Base-by-base conservation (phyloP, 768 basidiomycete species). In the Amanita rubescens region DNA sequence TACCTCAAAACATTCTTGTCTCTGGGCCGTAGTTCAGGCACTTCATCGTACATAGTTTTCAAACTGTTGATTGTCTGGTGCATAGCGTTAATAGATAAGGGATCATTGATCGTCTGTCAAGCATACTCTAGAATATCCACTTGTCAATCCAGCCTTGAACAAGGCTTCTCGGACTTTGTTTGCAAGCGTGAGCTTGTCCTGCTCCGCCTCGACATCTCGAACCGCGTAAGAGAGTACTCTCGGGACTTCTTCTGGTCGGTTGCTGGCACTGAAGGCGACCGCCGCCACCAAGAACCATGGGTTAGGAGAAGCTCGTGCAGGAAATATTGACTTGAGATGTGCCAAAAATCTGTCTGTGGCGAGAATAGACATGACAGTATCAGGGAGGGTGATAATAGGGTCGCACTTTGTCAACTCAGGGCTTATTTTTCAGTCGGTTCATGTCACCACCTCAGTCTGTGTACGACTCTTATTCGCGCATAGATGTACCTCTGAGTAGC, bases 251-350 rank as follows among this genome's bases (percentile, higher is more conserved):
- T 84, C 81, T 3, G 82, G 75, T 32, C 68, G 67, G 59, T 86
- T 87, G 61, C 77, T 75, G 6, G 80, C 77, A 55, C 74, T 75
- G 61, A 82, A 83, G 1, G 77, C 71, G 30, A 82, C 77, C 7
- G 77, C 75, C 2, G 80, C 73, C 30, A 84, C 68, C 39, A 84
- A 70, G 54, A 77, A 80, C 84, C 84, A 86, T 8, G 82, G 77
- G 51, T 75, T 81, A 3, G 61, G 47, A 15, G 39, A 47, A 22
- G 55, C 47, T 17, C 39, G 42, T 45, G 60, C 48, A 20, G 81
- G 80, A 60, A 76, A 82, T 1, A 77, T 53, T 1, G 68, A 64
- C 57, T 77, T 76, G 53, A 83, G 64, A 17, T 63, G 62, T 43
- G 64, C 56, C 6, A 83, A 69, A 63, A 80, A 72, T 10, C 67